A percentile compares a stretch with the other conserved stretches of the same genome.
phyloP scores from a whole-genome alignment of 1,284 basidiomycete species.

The Tetrapyrgos nigripes region DNA sequence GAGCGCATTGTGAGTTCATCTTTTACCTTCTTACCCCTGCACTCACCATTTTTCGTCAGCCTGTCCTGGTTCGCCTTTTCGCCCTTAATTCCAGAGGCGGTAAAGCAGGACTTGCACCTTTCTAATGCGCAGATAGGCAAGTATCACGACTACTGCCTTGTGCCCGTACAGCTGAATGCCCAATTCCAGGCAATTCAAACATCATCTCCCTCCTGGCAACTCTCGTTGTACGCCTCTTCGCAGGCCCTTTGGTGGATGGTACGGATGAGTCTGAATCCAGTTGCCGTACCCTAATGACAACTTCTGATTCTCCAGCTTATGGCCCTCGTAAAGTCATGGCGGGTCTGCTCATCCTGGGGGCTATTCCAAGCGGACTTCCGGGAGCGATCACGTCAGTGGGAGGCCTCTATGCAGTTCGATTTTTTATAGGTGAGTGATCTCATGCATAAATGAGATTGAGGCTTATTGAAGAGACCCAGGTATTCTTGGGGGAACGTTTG shows the following conservation, averaged over 20 bases:
- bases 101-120: conserved; percentile 61
- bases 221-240: conserved; percentile 56
- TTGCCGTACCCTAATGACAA: not conserved
- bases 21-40: conserved; percentile 8
- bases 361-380: conserved; percentile 69
- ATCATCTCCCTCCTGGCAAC: conserved; percentile 63
- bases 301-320: conserved; percentile 34
- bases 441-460: not conserved
- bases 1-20: conserved; percentile 37
- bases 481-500: conserved; percentile 66
- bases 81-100: conserved; percentile 65
- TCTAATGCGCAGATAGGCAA: conserved; percentile 46
- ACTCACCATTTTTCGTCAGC: conserved; percentile 18
- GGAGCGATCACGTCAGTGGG: conserved; percentile 52
- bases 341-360: conserved; percentile 59
- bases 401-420: conserved; percentile 57
- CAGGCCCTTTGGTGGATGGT: conserved; percentile 50
- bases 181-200: conserved; percentile 52
- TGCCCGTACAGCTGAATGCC: not conserved
- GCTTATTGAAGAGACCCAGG: conserved; percentile 21
- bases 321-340: conserved; percentile 72
- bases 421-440: conserved; percentile 48
- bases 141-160: not conserved
- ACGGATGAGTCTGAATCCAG: not conserved
- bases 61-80: conserved; percentile 74